Conservation (phyloP, 2,329 filamentous ascomycete species). For the Fusarium nanum region DNA sequence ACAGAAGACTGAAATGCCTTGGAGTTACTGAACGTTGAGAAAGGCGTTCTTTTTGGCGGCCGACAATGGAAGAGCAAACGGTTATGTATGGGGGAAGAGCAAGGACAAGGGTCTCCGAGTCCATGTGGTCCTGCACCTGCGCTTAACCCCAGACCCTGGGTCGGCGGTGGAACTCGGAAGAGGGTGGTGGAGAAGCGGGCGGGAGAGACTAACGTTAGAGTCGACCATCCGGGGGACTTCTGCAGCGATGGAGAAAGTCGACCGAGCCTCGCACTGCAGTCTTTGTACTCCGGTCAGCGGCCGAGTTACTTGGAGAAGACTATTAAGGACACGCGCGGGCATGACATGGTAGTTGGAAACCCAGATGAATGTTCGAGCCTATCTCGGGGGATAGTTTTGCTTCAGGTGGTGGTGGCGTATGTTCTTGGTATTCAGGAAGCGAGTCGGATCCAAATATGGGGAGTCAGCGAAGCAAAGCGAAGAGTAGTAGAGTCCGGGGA, state of each 20-base stretch:
- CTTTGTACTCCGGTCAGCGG: slow-evolving; percentile 26
- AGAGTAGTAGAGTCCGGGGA: slow-evolving; percentile 16
- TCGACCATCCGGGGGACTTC: slow-evolving; percentile 42
- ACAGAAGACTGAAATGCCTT: slow-evolving; percentile 14
- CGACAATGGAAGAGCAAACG: slow-evolving; percentile 43
- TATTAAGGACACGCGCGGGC: slow-evolving; percentile 7
- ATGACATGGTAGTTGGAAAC: slow-evolving; percentile 34
- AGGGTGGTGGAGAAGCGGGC: slow-evolving; percentile 44
- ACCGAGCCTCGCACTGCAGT: slow-evolving; percentile 19
- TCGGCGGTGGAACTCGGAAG: slow-evolving; percentile 39
- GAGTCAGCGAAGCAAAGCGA: slow-evolving; percentile 1
- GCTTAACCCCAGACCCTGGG: slow-evolving; percentile 43
- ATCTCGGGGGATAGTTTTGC: slow-evolving; percentile 13
- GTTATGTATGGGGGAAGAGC: slow-evolving; percentile 46
- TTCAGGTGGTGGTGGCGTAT: slow-evolving; percentile 34
- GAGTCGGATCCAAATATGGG: slow-evolving; percentile 24
- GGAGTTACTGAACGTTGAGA: slow-evolving; percentile 31
- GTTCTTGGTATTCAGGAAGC: neutral
- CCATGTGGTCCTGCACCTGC: slow-evolving; percentile 23
- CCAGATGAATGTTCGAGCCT: slow-evolving; percentile 21
- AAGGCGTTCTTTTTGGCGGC: slow-evolving; percentile 26
- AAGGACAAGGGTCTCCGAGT: slow-evolving; percentile 37
- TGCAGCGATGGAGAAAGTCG: slow-evolving; percentile 36
- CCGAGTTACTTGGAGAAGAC: slow-evolving; percentile 13
- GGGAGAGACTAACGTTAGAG: slow-evolving; percentile 29